These are phyloP conservation scores for Bathelium albidoporum DNA, from an alignment of 495 filamentous ascomycete species.

Conservation along the genomic window DNA sequence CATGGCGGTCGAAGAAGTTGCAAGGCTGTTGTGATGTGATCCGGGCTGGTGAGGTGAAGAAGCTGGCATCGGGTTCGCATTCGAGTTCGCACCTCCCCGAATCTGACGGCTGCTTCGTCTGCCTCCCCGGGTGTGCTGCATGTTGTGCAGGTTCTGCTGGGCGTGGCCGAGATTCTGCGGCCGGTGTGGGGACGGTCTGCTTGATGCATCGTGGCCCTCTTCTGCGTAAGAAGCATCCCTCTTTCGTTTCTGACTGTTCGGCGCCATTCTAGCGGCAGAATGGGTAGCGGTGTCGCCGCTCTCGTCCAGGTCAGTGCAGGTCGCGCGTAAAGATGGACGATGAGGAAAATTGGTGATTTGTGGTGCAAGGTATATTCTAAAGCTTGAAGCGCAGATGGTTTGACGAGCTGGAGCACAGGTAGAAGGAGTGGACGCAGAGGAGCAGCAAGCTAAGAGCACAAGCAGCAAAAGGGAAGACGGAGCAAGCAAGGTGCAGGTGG, in stretches of 20 bases:
- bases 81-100: not conserved
- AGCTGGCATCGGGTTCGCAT: not conserved
- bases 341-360: not conserved
- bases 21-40: not conserved
- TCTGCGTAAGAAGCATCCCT: not conserved
- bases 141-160: slow-evolving; percentile 44
- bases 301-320: not conserved
- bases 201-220: slow-evolving; percentile 31
- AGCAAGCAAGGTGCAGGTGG: not conserved
- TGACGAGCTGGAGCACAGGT: not conserved
- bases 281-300: not conserved
- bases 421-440: not conserved
- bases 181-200: slow-evolving; percentile 53
- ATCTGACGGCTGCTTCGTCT: slow-evolving; percentile 24
- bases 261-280: not conserved
- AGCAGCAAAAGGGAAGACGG: not conserved
- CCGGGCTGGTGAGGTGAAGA: not conserved
- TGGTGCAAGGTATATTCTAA: too few relatives aligned
- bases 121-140: slow-evolving; percentile 35
- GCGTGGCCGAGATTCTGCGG: slow-evolving; percentile 50
- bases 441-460: not conserved
- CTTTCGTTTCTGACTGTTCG: not conserved
- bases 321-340: not conserved
- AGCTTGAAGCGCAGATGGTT: too few relatives aligned
- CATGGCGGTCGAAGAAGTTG: not conserved